Conservation (phyloP, 805 yeast genomes). For the Candida namnaoensis region DNA sequence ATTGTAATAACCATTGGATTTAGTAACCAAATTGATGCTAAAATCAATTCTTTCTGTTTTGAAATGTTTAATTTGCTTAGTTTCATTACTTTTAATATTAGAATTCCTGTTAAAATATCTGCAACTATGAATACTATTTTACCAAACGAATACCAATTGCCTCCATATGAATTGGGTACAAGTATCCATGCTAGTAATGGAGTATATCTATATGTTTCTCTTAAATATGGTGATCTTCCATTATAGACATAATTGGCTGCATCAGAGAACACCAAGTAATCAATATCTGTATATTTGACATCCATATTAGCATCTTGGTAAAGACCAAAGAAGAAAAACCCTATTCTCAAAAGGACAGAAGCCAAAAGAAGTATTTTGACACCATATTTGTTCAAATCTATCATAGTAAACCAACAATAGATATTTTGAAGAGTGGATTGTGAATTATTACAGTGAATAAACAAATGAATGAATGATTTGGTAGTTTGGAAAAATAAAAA, state of each 20-base stretch:
- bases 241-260: slow-evolving; percentile 65
- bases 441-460: not conserved
- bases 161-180: slow-evolving; percentile 45
- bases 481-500: no score
- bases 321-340: slow-evolving; percentile 67
- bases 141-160: slow-evolving; percentile 59
- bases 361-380: slow-evolving; percentile 4
- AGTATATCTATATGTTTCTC: slow-evolving; percentile 91
- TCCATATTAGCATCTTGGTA: slow-evolving; percentile 79
- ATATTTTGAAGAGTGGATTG: not conserved
- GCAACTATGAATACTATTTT: slow-evolving; percentile 69
- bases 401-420: not conserved
- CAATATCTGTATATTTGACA: slow-evolving; percentile 89
- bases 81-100: slow-evolving; percentile 37
- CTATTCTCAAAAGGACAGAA: slow-evolving; percentile 37
- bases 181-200: slow-evolving; percentile 84
- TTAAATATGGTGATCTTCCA: slow-evolving; percentile 58
- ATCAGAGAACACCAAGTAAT: slow-evolving; percentile 88
- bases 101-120: slow-evolving; percentile 73
- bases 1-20: slow-evolving; percentile 95
- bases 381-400: not conserved
- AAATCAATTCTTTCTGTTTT: slow-evolving; percentile 26
- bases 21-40: slow-evolving; percentile 69
- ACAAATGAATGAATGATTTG: no score
- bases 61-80: slow-evolving; percentile 12